Percentiles rank a stretch among this genome's conserved stretches.
These are phyloP conservation scores for Vitis amurensis DNA, from an alignment of 164 flowering plant genomes.

Conservation along the genomic window DNA sequence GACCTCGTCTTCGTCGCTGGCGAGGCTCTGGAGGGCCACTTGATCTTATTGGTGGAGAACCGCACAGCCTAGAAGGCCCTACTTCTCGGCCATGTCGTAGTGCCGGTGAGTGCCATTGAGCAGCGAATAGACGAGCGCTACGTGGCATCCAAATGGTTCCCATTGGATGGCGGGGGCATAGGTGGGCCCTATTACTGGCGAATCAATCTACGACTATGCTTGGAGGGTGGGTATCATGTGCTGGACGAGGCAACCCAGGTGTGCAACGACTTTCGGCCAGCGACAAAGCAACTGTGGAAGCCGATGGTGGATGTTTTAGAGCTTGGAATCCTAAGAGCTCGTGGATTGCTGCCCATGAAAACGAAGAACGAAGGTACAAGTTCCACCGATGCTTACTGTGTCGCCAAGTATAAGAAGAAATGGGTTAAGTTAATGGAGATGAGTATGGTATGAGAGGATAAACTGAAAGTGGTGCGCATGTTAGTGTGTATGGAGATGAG, in stretches of 20 bases:
- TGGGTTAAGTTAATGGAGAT: conserved; percentile 45
- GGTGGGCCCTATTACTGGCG: conserved; percentile 52
- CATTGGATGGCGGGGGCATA: conserved; percentile 39
- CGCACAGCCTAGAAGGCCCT: conserved; percentile 53
- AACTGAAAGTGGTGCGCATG: too few species aligned
- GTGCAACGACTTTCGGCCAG: conserved; percentile 89
- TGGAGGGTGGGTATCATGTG: conserved; percentile 98
- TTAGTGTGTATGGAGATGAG: too few species aligned
- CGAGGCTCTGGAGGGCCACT: conserved; percentile 81
- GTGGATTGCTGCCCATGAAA: conserved; percentile 87
- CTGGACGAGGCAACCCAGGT: conserved; percentile 93
- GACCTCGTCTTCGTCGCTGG: conserved; percentile 80
- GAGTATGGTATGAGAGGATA: too few species aligned
- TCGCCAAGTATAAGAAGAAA: conserved; percentile 95
- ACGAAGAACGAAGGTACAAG: conserved; percentile 66
- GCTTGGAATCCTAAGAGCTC: conserved; percentile 90
- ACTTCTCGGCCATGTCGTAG: conserved; percentile 62
- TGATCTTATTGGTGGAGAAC: conserved; percentile 72
- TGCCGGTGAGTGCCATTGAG: conserved; percentile 61
- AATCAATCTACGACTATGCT: conserved; percentile 63
- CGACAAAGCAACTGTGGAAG: conserved; percentile 94
- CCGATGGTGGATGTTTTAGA: conserved; percentile 84
- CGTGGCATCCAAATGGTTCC: conserved; percentile 66
- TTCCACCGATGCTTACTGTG: conserved; percentile 93
- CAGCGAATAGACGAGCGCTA: conserved; percentile 82